Evolutionary conservation across 768 basidiomycete species (phyloP), one percentile per base, ranked within the genome.

Genomic region (Amanita jacksonii): DNA sequence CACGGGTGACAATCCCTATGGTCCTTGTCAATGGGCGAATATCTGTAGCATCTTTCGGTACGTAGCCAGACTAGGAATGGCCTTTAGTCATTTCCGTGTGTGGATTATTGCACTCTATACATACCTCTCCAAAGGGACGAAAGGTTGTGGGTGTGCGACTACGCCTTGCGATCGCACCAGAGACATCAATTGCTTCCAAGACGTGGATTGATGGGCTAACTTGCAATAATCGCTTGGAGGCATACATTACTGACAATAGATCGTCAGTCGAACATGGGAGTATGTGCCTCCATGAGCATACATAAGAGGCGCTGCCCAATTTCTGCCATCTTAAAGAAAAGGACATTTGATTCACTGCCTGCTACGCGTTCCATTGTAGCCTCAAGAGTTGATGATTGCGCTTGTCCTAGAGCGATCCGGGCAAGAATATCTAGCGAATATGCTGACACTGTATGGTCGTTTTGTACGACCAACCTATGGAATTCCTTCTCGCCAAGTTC

Each of bases 371-470:
- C 85, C 51, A 69, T 59, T 2, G 82, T 77, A 1, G 74, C 70
- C 4, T 74, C 69, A 15, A 87, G 55, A 1, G 62, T 63, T 43
- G 69, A 63, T 7, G 60, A 51, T 10, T 74, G 64, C 0, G 70
- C 57, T 46, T 74, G 62, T 1, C 72, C 76, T 22, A 70, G 62
- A 6, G 71, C 74, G 8, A 81, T 69, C 18, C 76, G 74, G 0
- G 74, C 77, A 33, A 89, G 61, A n/a, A 79, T 57, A 46, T 86
- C 83, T 7, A 89, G 67, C 0, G 84, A 80, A 54, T 85, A 90
- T 0, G 82, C 72, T 16, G 74, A 50, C 3, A 91, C 61, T 1
- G 69, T 66, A 8, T 60, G 62, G 41, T 84, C 79, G 10, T 69
- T 65, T 30, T 82, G 78, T 2, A 90, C 66, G 30, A 90, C 57